These are phyloP conservation scores for Besnoitia besnoiti DNA, from an alignment of 169 alveolate species.

Conservation along the genomic window DNA sequence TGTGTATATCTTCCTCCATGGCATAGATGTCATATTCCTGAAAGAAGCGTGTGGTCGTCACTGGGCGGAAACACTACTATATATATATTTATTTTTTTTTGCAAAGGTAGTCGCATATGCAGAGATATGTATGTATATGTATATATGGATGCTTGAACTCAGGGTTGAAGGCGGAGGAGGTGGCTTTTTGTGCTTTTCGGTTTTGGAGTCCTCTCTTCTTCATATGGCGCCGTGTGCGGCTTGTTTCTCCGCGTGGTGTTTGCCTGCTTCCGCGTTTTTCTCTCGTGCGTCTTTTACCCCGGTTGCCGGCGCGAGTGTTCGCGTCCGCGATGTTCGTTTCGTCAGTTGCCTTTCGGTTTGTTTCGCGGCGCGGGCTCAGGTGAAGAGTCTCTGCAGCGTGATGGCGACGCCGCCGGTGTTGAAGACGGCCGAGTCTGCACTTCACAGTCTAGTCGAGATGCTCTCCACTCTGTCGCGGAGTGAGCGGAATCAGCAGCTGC, in stretches of 20 bases:
- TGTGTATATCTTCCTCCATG: too few relatives aligned
- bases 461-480: background rate
- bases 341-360: background rate
- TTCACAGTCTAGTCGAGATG: background rate
- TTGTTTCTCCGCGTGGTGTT: too few relatives aligned
- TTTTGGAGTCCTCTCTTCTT: too few relatives aligned
- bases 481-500: background rate
- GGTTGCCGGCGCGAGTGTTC: too few relatives aligned
- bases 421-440: background rate
- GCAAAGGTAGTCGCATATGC: background rate
- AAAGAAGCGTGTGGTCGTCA: background rate
- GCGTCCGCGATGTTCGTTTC: too few relatives aligned
- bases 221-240: too few relatives aligned
- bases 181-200: too few relatives aligned
- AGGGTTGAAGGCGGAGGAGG: too few relatives aligned
- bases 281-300: too few relatives aligned
- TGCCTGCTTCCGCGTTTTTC: too few relatives aligned
- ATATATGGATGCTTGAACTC: too few relatives aligned
- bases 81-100: background rate
- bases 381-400: background rate
- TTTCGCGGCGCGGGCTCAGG: background rate
- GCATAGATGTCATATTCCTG: too few relatives aligned
- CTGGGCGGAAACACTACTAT: background rate
- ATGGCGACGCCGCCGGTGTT: constrained; percentile 7
- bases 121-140: background rate